Conservation (phyloP, 192 early-diverging fungal species). For the Radiomyces spectabilis region DNA sequence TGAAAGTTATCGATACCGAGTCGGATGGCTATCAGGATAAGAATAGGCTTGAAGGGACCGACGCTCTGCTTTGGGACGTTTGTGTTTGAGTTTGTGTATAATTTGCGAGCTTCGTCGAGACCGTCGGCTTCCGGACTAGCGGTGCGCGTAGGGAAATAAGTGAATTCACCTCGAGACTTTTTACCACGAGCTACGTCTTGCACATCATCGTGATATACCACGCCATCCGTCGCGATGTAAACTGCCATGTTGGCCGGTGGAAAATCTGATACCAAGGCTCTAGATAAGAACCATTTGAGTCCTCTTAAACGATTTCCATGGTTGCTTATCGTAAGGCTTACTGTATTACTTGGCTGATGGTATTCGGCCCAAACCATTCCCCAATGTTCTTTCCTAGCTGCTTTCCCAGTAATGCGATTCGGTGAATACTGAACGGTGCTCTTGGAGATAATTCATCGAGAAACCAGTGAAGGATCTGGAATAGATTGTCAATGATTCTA, state of each 20-base stretch:
- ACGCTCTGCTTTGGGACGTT: too few species aligned
- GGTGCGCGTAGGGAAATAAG: constrained; percentile 20
- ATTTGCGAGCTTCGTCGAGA: constrained; percentile 23
- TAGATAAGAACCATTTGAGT: constrained; percentile 17
- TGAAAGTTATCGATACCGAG: constrained; percentile 88
- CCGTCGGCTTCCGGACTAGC: constrained; percentile 18
- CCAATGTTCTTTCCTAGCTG: constrained; percentile 88
- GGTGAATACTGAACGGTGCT: constrained; percentile 88
- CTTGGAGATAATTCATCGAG: constrained; percentile 63
- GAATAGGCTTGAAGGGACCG: constrained; percentile 49
- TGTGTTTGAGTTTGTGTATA: constrained; percentile 3
- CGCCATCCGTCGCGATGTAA: constrained; percentile 78
- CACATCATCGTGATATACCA: constrained; percentile 70
- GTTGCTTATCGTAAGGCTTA: constrained; percentile 30
- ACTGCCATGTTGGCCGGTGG: constrained; percentile 52
- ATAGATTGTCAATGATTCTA: neutral
- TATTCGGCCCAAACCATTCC: constrained; percentile 96
- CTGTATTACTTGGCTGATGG: constrained; percentile 75
- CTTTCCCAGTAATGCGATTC: constrained; percentile 76
- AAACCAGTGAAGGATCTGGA: constrained; percentile 53
- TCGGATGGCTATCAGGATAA: constrained; percentile 83
- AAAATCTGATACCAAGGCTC: constrained; percentile 52
- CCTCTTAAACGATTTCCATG: constrained; percentile 8
- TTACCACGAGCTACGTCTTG: constrained; percentile 38
- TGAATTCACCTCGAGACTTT: constrained; percentile 19